Percentiles rank a stretch among this genome's conserved stretches.
phyloP scores from a whole-genome alignment of 495 filamentous ascomycete genomes.

The Penicillium crystallinum region DNA sequence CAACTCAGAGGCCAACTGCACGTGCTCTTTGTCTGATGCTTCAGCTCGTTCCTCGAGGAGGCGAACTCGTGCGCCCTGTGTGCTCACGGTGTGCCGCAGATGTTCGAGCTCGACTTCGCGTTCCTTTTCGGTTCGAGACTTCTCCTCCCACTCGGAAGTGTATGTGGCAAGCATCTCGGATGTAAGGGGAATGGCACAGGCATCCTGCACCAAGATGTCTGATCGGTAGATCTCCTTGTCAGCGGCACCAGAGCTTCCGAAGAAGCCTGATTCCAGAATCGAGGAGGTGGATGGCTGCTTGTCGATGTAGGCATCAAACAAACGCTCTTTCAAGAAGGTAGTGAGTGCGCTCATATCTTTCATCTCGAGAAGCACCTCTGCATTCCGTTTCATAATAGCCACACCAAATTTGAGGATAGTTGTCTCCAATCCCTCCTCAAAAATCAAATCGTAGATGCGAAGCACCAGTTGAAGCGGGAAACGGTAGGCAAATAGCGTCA shows the following conservation, averaged over 20 bases:
- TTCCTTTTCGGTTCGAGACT: constrained; percentile 68
- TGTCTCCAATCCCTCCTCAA: constrained; percentile 88
- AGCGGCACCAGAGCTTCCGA: constrained; percentile 79
- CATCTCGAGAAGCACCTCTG: constrained; percentile 71
- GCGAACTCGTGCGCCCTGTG: constrained; percentile 66
- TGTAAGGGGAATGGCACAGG: constrained; percentile 82
- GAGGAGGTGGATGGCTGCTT: constrained; percentile 79
- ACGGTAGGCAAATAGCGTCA: constrained; percentile 97
- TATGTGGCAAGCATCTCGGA: constrained; percentile 75
- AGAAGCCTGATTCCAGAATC: constrained; percentile 94
- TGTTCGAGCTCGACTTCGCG: constrained; percentile 77
- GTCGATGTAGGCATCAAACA: constrained; percentile 98
- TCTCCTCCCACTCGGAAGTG: constrained; percentile 86
- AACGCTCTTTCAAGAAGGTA: constrained; percentile 80
- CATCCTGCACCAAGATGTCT: constrained; percentile 88
- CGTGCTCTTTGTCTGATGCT: constrained; percentile 88
- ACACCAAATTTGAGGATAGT: constrained; percentile 91
- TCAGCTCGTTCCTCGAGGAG: constrained; percentile 82
- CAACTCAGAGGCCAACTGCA: constrained; percentile 82
- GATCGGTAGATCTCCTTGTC: constrained; percentile 96
- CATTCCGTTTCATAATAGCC: constrained; percentile 92
- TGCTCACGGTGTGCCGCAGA: constrained; percentile 58
- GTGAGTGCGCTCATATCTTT: constrained; percentile 85
- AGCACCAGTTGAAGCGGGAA: constrained; percentile 95
- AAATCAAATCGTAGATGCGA: constrained; percentile 92